phyloP scores from a whole-genome alignment of 345 rosid species.

The Rhodomyrtus tomentosa region DNA sequence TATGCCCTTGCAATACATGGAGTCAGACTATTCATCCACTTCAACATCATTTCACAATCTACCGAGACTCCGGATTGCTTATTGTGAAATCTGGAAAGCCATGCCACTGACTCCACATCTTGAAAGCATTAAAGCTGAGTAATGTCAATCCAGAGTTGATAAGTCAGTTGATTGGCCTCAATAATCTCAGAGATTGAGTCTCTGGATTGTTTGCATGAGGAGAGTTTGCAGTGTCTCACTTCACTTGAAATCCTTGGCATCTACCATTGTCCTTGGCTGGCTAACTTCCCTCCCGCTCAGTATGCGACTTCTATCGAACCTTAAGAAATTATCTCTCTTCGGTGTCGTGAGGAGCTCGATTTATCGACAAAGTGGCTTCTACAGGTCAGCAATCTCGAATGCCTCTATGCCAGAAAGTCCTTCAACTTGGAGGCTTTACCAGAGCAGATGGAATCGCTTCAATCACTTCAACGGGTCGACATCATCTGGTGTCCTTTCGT shows the following conservation, averaged over 20 bases:
- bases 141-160: neutral
- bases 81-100: neutral
- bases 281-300: neutral
- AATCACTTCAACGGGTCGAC: neutral
- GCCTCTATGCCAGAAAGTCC: constrained; percentile 6
- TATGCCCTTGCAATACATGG: neutral
- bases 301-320: neutral
- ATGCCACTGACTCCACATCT: neutral
- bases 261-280: neutral
- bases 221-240: neutral
- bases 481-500: neutral
- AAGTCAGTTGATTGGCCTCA: constrained; percentile 4
- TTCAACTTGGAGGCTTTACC: neutral
- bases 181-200: neutral
- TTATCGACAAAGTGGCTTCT: constrained; percentile 4
- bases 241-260: constrained; percentile 7
- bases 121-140: neutral
- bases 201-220: neutral
- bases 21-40: neutral
- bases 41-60: neutral
- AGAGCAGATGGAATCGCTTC: neutral
- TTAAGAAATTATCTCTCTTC: neutral
- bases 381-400: neutral
- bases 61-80: neutral
- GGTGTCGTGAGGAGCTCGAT: neutral